Evolutionary conservation across 2,329 filamentous ascomycete species (phyloP).

Genomic region (Ceratocystis ficicola): DNA sequence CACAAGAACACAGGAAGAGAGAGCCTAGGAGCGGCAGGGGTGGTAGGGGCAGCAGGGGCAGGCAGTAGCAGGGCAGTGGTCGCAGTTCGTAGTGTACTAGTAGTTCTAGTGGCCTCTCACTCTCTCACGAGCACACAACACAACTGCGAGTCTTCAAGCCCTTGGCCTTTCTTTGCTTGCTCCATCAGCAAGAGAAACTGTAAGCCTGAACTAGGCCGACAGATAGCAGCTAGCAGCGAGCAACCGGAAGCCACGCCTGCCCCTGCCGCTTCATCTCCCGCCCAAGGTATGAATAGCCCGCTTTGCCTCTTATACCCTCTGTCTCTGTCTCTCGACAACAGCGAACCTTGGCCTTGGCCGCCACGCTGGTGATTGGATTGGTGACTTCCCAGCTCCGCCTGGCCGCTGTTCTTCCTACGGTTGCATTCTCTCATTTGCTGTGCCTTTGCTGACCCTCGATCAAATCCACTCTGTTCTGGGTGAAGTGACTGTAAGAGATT

Average conservation of each 20-base stretch:
- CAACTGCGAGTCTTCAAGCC: no score
- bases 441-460: background rate
- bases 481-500: slow-evolving; percentile 1
- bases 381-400: background rate
- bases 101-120: no score
- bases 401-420: background rate
- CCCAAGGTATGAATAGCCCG: background rate
- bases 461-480: background rate
- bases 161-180: no score
- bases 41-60: no score
- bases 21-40: no score
- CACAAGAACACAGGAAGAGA: no score
- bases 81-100: no score
- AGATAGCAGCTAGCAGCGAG: no score
- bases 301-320: background rate
- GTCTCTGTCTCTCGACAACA: background rate
- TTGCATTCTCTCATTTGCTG: slow-evolving; percentile 7
- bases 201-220: no score
- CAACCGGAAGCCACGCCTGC: background rate
- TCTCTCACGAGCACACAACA: no score
- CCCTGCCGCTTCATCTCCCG: background rate
- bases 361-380: background rate
- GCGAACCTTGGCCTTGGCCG: background rate
- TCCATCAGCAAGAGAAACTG: no score
- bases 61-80: no score